These are phyloP conservation scores for Talaromyces adpressus DNA, from an alignment of 495 filamentous ascomycete genomes.

Conservation along the genomic window DNA sequence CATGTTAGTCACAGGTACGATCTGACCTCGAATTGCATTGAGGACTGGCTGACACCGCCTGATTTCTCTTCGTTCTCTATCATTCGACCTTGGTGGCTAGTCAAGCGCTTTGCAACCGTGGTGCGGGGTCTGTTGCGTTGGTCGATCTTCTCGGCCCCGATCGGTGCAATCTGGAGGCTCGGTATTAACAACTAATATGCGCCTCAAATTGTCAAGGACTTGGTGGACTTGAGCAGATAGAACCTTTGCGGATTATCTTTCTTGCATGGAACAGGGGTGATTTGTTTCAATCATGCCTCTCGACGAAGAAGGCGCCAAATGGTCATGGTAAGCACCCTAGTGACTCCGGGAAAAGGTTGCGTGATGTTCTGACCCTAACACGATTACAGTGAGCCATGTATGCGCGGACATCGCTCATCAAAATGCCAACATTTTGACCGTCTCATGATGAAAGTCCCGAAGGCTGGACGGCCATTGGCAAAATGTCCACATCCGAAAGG, in stretches of 20 bases:
- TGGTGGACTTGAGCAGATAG: not conserved
- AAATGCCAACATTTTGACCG: slow-evolving; percentile 73
- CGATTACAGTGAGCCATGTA: slow-evolving; percentile 63
- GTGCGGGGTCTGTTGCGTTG: not conserved
- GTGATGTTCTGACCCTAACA: slow-evolving; percentile 9
- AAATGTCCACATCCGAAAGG: slow-evolving; percentile 68
- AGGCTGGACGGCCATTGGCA: slow-evolving; percentile 71
- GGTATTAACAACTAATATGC: not conserved
- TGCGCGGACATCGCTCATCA: slow-evolving; percentile 79
- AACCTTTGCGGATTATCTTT: not conserved
- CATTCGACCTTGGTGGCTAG: not conserved
- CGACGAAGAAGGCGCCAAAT: slow-evolving; percentile 41
- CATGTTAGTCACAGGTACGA: not conserved
- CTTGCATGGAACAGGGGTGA: not conserved
- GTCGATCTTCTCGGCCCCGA: not conserved
- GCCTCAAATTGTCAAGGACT: not conserved
- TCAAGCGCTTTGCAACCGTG: not conserved
- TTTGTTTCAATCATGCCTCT: slow-evolving; percentile 32
- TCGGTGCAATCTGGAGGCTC: not conserved
- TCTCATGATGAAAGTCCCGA: slow-evolving; percentile 70
- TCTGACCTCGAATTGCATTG: not conserved
- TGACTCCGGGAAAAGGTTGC: not conserved
- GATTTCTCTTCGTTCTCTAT: not conserved
- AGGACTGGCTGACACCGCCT: not conserved
- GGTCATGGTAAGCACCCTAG: slow-evolving; percentile 39